Percentiles rank a stretch among this genome's conserved stretches.
Evolutionary conservation across 2,329 filamentous ascomycete genomes (phyloP).

Genomic region (Kalaharituber pfeilii): DNA sequence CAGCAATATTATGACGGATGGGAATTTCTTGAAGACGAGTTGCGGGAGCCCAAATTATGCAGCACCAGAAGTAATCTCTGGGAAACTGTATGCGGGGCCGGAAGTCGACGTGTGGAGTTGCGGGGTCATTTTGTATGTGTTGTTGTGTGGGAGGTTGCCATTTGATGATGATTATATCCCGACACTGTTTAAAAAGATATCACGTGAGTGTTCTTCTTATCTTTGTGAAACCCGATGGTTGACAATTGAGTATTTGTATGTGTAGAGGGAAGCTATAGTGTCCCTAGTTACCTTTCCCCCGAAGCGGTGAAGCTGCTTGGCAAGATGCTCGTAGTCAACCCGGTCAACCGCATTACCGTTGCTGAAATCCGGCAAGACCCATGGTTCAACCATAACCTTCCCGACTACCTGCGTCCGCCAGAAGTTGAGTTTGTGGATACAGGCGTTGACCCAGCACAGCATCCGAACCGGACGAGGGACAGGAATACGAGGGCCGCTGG

Average conservation of each 20-base stretch:
- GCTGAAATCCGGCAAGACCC: conserved; percentile 82
- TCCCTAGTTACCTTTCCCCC: conserved; percentile 75
- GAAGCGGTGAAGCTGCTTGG: conserved; percentile 71
- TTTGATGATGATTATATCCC: conserved; percentile 99
- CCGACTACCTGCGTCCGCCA: conserved; percentile 69
- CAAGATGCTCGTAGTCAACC: conserved; percentile 88
- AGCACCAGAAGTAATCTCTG: conserved; percentile 91
- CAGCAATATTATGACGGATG: conserved; percentile 99
- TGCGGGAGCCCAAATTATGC: conserved; percentile 98
- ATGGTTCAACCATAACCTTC: conserved; percentile 81
- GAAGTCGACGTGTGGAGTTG: conserved; percentile 98
- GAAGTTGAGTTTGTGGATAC: conserved; percentile 87
- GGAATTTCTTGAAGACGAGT: conserved; percentile 96
- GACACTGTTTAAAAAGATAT: conserved; percentile 93
- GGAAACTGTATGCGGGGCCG: conserved; percentile 90
- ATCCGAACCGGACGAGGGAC: conserved; percentile 67
- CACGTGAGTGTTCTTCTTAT: conserved; percentile 36
- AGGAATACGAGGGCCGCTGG: conserved; percentile 65
- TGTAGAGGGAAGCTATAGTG: conserved; percentile 59
- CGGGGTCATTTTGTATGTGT: conserved; percentile 74
- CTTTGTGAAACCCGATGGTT: no score
- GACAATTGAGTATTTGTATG: conserved; percentile 9
- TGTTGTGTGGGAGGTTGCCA: conserved; percentile 65
- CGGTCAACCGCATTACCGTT: conserved; percentile 83
- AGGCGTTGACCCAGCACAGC: conserved; percentile 81